These are phyloP conservation scores for Brasilioporus rufonigricans DNA, from an alignment of 768 basidiomycete genomes.

Conservation along the genomic window DNA sequence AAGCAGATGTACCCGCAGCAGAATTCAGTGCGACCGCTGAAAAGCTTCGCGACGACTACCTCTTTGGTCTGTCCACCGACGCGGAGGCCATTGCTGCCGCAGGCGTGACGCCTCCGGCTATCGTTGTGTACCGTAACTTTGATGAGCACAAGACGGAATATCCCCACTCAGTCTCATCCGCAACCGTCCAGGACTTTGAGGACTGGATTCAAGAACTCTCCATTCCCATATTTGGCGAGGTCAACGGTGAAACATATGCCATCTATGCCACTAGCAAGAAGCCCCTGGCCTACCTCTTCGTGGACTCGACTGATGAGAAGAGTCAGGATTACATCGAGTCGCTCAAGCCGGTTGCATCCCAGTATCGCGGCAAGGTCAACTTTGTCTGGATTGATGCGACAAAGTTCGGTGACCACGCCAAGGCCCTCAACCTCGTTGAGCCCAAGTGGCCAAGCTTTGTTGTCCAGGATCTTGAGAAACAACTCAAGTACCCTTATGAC, in stretches of 20 bases:
- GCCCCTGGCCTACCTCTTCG: slow-evolving; percentile 93
- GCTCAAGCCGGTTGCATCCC: slow-evolving; percentile 73
- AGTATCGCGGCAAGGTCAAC: slow-evolving; percentile 86
- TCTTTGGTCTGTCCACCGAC: slow-evolving; percentile 87
- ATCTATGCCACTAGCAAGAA: slow-evolving; percentile 77
- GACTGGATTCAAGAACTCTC: slow-evolving; percentile 82
- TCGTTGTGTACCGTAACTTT: slow-evolving; percentile 90
- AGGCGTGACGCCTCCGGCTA: slow-evolving; percentile 74
- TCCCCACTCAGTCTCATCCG: slow-evolving; percentile 56
- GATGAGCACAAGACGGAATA: slow-evolving; percentile 78
- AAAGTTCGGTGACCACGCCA: slow-evolving; percentile 95
- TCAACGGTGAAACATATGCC: slow-evolving; percentile 91
- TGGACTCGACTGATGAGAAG: slow-evolving; percentile 72
- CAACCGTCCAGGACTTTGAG: slow-evolving; percentile 60
- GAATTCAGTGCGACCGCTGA: slow-evolving; percentile 82
- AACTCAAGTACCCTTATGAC: slow-evolving; percentile 87
- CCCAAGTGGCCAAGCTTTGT: slow-evolving; percentile 93
- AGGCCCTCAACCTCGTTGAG: slow-evolving; percentile 84
- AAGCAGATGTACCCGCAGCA: slow-evolving; percentile 64
- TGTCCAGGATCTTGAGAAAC: slow-evolving; percentile 78
- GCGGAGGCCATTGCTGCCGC: slow-evolving; percentile 62
- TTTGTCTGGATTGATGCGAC: slow-evolving; percentile 98
- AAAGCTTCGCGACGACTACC: slow-evolving; percentile 86
- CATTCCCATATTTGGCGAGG: slow-evolving; percentile 87
- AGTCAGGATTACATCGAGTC: slow-evolving; percentile 64